Base-by-base conservation (phyloP, 1,139 yeast genomes). In the Geotrichum carabidarum region DNA sequence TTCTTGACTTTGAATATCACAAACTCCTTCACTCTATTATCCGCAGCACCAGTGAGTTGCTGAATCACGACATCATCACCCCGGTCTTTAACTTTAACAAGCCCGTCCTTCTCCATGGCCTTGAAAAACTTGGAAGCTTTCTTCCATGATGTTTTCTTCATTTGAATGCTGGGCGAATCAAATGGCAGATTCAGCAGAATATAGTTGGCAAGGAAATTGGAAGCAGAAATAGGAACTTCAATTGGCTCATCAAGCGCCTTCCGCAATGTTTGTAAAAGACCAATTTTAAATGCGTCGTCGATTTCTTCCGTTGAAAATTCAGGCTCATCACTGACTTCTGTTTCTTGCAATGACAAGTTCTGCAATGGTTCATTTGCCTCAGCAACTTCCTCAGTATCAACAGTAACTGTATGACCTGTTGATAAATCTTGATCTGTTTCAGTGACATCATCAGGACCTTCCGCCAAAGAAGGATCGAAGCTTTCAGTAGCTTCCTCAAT, bases 81-180 rank as follows among this genome's bases (percentile, higher is more conserved):
- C 63, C 88, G 86, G 9, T 93, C 95, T 62, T 88, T 87, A 14
- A 83, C 70, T 53, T 79, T 79, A 31, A 88, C 60, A 56, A 84
- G 79, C 1, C 81, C 81, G 50, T 78, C 76, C 65, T 89, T 91
- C 60, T 86, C 95, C 84, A 90, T 88, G 4, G 86, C 83, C 65
- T 89, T 91, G 55, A 91, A 73, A 64, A 83, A 89, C 68, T 90
- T 91, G 18, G 91, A 78, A 1, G 94, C 82, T 66, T 93, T 93
- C 68, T 86, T 90, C 95, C 95, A 91, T 2, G 91, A 81, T 0
- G 96, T 84, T 63, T 82, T 84, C 69, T 90, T 91, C 63, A 93
- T 79, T 57, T 79, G 82, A 44, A 88, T 79, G 46, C 75, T 76
- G n/a, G 78, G 68, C 8, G 55, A 50, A n/a, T 46, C 52, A 44